Evolutionary conservation across 345 rosid species (phyloP).

Genomic region (Psidium friedrichsthalianum): DNA sequence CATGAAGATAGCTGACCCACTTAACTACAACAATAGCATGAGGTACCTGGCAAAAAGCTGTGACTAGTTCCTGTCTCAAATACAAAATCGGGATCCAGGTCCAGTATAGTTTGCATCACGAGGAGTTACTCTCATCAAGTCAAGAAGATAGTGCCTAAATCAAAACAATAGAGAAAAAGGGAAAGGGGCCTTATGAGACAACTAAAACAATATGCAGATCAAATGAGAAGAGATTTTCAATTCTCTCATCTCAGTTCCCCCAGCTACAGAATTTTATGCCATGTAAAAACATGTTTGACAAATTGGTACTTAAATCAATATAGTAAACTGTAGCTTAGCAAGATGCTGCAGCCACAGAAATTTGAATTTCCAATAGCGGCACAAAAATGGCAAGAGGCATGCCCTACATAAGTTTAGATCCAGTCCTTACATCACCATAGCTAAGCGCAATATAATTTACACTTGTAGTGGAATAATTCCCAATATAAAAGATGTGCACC

Average conservation of each 20-base stretch:
- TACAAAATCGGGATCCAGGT: slow-evolving; percentile 89
- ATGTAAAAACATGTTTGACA: background rate
- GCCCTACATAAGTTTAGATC: background rate
- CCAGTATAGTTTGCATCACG: slow-evolving; percentile 95
- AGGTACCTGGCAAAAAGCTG: slow-evolving; percentile 86
- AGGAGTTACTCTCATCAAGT: slow-evolving; percentile 99
- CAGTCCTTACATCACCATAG: background rate
- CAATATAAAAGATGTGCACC: background rate
- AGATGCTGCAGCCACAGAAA: background rate
- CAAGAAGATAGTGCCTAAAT: slow-evolving; percentile 85
- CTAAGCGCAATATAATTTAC: background rate
- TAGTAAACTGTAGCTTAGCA: background rate
- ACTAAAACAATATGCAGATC: background rate
- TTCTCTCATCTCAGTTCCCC: background rate
- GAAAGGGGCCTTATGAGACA: background rate
- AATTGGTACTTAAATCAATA: background rate
- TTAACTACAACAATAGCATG: slow-evolving; percentile 3
- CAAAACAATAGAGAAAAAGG: background rate
- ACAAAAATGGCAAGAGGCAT: background rate
- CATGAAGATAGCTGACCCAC: background rate
- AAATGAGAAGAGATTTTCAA: background rate
- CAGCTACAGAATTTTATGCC: background rate
- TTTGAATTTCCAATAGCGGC: background rate
- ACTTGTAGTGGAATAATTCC: background rate
- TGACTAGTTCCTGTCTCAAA: slow-evolving; percentile 87